Evolutionary conservation across 768 basidiomycete species (phyloP).

Genomic region (Rhodotorula graminis): DNA sequence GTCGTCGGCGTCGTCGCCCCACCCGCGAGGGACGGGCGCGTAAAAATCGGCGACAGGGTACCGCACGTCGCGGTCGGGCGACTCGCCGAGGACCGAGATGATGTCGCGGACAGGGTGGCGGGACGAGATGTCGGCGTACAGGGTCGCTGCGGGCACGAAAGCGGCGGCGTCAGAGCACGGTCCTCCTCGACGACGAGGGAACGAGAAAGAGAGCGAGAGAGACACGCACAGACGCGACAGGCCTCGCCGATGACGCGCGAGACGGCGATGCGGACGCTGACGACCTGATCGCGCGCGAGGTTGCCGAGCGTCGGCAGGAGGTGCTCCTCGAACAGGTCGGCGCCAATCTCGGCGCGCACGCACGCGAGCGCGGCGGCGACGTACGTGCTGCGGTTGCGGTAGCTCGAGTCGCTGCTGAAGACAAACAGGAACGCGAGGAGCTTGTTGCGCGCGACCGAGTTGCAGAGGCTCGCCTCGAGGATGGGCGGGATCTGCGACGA

Average conservation of each 20-base stretch:
- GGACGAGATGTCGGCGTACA: conserved; percentile 17
- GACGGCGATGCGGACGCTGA: conserved; percentile 79
- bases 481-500: conserved; percentile 8
- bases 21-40: neutral
- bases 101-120: conserved; percentile 14
- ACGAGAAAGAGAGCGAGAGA: too few species aligned
- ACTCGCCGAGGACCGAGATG: conserved; percentile 8
- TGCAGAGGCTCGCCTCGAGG: conserved; percentile 41
- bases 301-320: conserved; percentile 57
- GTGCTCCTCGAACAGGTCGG: conserved; percentile 51
- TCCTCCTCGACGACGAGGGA: too few species aligned
- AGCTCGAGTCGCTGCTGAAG: conserved; percentile 21
- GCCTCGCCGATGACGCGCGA: conserved; percentile 63
- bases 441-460: conserved; percentile 37
- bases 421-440: conserved; percentile 26
- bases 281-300: conserved; percentile 63
- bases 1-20: neutral
- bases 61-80: conserved; percentile 21
- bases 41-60: conserved; percentile 14
- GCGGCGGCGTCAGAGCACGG: too few species aligned
- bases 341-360: conserved; percentile 49
- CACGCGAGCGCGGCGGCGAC: conserved; percentile 68
- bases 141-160: neutral
- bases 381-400: conserved; percentile 54
- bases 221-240: conserved; percentile 40